phyloP scores from a whole-genome alignment of 176 grass and related monocot species.

The Zoysia pacifica region DNA sequence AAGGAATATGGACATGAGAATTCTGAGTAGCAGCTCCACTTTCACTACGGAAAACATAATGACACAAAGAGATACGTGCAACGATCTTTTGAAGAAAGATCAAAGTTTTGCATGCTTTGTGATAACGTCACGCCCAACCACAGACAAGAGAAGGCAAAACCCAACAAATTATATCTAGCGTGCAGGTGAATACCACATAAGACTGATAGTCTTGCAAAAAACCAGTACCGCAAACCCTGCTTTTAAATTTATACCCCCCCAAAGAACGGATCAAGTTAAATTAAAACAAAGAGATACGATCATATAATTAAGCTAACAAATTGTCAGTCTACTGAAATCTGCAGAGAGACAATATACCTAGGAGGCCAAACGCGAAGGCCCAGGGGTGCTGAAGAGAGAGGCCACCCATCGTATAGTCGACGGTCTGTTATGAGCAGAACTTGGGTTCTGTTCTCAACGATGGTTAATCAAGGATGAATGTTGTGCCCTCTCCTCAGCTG shows the following conservation, averaged over 20 bases:
- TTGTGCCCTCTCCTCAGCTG: not conserved
- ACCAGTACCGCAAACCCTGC: not conserved
- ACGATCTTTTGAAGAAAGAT: not conserved
- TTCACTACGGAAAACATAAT: not conserved
- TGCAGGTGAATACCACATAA: not conserved
- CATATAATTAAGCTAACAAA: not conserved
- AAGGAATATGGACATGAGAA: not conserved
- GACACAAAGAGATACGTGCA: not conserved
- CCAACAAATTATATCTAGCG: not conserved
- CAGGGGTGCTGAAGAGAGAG: conserved; percentile 58
- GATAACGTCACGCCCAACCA: not conserved
- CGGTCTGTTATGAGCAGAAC: not conserved
- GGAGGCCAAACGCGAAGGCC: conserved; percentile 66
- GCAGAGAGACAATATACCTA: conserved; percentile 45
- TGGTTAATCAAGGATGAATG: not conserved
- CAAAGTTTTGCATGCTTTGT: not conserved
- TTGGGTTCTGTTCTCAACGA: not conserved
- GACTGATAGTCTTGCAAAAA: not conserved
- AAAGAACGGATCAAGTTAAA: not conserved
- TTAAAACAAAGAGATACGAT: not conserved
- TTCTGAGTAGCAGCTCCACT: not conserved
- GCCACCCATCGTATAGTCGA: conserved; percentile 48
- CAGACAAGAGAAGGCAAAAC: not conserved
- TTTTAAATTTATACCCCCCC: not conserved
- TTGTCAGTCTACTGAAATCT: not conserved